These are phyloP conservation scores for Alternaria incomplexa DNA, from an alignment of 2,329 filamentous ascomycete genomes.

Conservation along the genomic window DNA sequence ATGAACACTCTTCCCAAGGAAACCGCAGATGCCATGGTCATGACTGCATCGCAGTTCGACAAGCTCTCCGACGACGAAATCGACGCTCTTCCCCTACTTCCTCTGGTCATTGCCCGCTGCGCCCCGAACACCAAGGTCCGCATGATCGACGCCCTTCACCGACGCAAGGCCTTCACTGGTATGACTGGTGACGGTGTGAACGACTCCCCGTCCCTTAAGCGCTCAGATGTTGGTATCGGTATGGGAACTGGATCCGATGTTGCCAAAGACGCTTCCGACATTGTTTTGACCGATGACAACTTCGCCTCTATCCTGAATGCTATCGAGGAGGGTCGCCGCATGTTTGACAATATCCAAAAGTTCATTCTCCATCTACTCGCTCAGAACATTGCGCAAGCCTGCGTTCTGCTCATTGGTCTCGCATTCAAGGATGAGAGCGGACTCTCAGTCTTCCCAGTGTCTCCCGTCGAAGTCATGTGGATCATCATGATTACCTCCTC, in stretches of 20 bases:
- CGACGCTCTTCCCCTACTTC: conserved; percentile 48
- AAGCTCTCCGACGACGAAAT: conserved; percentile 51
- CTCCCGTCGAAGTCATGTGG: conserved; percentile 48
- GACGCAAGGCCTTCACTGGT: conserved; percentile 49
- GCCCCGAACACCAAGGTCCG: conserved; percentile 54
- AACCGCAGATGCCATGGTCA: conserved; percentile 38
- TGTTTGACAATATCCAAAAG: conserved; percentile 57
- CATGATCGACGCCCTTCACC: conserved; percentile 53
- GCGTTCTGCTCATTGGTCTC: conserved; percentile 44
- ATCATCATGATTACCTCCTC: conserved; percentile 49
- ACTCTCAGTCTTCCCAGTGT: conserved; percentile 46
- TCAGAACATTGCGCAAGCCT: conserved; percentile 44
- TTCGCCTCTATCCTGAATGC: conserved; percentile 55
- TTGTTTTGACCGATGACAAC: conserved; percentile 55
- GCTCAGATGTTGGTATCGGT: conserved; percentile 54
- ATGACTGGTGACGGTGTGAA: conserved; percentile 56
- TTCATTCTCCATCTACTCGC: conserved; percentile 44
- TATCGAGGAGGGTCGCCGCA: conserved; percentile 53
- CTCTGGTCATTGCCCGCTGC: conserved; percentile 53
- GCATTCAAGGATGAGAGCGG: conserved; percentile 41
- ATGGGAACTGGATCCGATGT: conserved; percentile 56
- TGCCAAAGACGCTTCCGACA: conserved; percentile 53
- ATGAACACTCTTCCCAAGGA: conserved; percentile 46
- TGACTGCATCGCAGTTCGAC: conserved; percentile 50
- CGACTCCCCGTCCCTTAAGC: conserved; percentile 54